Base-by-base conservation (phyloP, 176 grass and related monocot species). In the Musa troglodytarum region DNA sequence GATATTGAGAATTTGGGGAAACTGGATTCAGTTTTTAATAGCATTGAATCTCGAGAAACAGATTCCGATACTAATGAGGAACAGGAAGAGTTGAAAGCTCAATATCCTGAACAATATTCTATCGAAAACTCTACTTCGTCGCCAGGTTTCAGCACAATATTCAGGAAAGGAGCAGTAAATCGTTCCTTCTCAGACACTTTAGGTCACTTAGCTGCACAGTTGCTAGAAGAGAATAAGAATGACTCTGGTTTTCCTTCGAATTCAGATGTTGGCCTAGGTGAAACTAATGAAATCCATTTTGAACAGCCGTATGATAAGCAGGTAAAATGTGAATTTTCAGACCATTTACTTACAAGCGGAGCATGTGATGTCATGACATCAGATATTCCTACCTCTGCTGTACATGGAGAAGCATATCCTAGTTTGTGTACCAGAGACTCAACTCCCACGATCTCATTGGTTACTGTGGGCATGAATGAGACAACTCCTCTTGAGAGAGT, bases 1-100 rank as follows among this genome's bases (percentile, higher is more conserved):
- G 92, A 92, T 51, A 65, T 54, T 43, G 89, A 88, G 64, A 74
- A 74, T 61, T 83, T 72, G 62, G 68, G 77, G 17, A 83, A 69
- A 70, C 21, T 69, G 34, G 55, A 77, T 71, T 65, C 5, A 24
- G 34, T 10, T 28, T 74, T 82, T 51, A n/a, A 75, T 65, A 25
- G 0, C 10, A 52, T 85, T 43, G 67, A 74, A 58, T 76, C 80
- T 16, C 65, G 50, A 65, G 86, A 79, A 34, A 43, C 55, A 20
- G 79, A 54, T 77, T 74, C 82, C 49, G 78, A 89, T 83, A 49
- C 49, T 51, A 68, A 68, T 50, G 61, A 54, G 28, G 70, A 77
- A 56, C 53, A 74, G 25, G 13, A 29, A 20, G 72, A 55, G 8
- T 26, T 17, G 21, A 54, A 74, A 54, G 11, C 20, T 15, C 51